Evolutionary conservation across 352 stramenopile species (phyloP).

Genomic region (Achlya hypogyna): DNA sequence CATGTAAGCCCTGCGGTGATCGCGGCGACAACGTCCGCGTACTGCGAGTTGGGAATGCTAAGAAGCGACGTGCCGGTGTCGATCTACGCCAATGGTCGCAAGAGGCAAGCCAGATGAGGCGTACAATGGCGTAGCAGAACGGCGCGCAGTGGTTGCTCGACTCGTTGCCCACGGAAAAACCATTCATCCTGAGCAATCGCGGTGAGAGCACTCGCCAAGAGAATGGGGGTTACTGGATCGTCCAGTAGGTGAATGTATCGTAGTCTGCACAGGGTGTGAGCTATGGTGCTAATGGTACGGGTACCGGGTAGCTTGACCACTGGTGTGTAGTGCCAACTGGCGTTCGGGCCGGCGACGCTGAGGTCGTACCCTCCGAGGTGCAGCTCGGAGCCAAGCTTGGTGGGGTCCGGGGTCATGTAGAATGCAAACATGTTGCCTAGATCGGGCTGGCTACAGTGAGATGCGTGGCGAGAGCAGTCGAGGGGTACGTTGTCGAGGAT

Average conservation of each 20-base stretch:
- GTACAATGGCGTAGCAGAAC: conserved; percentile 80
- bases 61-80: conserved; percentile 85
- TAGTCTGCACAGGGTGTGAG: no score
- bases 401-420: conserved; percentile 73
- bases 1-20: conserved; percentile 62
- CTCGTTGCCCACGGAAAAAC: conserved; percentile 14
- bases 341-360: conserved; percentile 63
- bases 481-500: conserved; percentile 34
- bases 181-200: conserved; percentile 17
- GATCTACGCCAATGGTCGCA: conserved; percentile 5
- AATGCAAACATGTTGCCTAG: conserved; percentile 85
- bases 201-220: not conserved
- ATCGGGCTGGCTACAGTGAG: conserved; percentile 24
- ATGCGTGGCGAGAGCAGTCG: not conserved
- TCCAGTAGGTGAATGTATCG: conserved; percentile 81
- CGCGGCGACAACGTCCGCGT: conserved; percentile 42
- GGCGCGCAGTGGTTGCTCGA: conserved; percentile 49
- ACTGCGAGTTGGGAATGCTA: conserved; percentile 62
- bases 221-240: conserved; percentile 66
- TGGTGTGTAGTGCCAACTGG: conserved; percentile 82
- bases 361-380: conserved; percentile 81
- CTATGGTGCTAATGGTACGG: not conserved
- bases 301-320: conserved; percentile 57
- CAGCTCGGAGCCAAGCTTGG: conserved; percentile 58
- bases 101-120: not conserved